Evolutionary conservation across 2,329 filamentous ascomycete genomes (phyloP).

Genomic region (Sphaerostilbella broomeana): DNA sequence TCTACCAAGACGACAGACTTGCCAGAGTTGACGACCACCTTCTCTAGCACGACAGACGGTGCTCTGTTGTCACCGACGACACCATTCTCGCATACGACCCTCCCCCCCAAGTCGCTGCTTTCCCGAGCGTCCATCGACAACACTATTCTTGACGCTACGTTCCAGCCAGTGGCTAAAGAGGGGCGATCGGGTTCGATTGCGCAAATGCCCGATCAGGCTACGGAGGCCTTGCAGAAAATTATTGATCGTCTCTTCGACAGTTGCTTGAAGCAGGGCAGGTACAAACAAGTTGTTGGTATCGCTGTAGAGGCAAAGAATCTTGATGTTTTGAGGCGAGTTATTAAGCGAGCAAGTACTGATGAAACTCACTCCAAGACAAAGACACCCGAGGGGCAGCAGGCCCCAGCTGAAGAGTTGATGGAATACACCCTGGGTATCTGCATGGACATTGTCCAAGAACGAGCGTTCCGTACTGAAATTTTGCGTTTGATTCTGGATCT

Average conservation of each 20-base stretch:
- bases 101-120: constrained; percentile 92
- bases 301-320: constrained; percentile 92
- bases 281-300: constrained; percentile 93
- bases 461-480: constrained; percentile 76
- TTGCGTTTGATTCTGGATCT: constrained; percentile 87
- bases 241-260: constrained; percentile 88
- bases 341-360: constrained; percentile 81
- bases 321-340: constrained; percentile 77
- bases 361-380: constrained; percentile 63
- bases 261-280: constrained; percentile 79
- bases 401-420: constrained; percentile 83
- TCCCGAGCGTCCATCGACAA: constrained; percentile 69
- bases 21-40: constrained; percentile 73
- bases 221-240: constrained; percentile 71
- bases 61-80: constrained; percentile 82
- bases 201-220: constrained; percentile 59
- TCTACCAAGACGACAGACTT: constrained; percentile 42
- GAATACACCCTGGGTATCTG: constrained; percentile 94
- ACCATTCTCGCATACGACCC: constrained; percentile 86
- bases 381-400: constrained; percentile 40
- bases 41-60: constrained; percentile 61
- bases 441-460: constrained; percentile 96
- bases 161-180: constrained; percentile 47
- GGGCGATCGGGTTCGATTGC: constrained; percentile 55
- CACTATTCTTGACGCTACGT: constrained; percentile 53